Conservation (phyloP, 1,284 basidiomycete genomes). For the Irpex sp. region DNA sequence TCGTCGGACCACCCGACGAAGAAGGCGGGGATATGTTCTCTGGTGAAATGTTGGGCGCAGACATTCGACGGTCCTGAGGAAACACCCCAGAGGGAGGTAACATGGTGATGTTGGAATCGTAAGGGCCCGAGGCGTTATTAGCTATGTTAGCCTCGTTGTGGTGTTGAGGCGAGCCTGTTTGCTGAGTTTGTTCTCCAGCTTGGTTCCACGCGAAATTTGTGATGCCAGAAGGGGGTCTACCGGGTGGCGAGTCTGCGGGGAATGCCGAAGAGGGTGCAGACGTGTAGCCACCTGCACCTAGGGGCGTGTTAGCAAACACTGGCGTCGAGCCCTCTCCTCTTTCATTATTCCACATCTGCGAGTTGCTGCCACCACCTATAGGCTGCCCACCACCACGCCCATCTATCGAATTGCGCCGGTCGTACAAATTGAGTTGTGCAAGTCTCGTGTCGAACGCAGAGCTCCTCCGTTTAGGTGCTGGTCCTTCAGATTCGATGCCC, state of each 20-base stretch:
- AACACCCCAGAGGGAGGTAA: slow-evolving; percentile 54
- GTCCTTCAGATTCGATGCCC: slow-evolving; percentile 56
- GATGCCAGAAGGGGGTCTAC: slow-evolving; percentile 55
- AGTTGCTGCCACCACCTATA: neutral
- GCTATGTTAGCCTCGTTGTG: slow-evolving; percentile 38
- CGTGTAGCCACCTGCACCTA: slow-evolving; percentile 36
- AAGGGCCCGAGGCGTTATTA: slow-evolving; percentile 33
- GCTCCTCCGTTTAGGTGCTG: slow-evolving; percentile 73
- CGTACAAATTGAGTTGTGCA: slow-evolving; percentile 66
- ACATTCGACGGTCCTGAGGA: slow-evolving; percentile 63
- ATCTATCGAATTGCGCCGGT: slow-evolving; percentile 73
- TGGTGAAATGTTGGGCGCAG: slow-evolving; percentile 47
- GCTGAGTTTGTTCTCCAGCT: slow-evolving; percentile 35
- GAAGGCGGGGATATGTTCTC: slow-evolving; percentile 40
- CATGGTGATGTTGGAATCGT: slow-evolving; percentile 41
- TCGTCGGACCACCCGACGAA: slow-evolving; percentile 40
- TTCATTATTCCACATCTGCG: slow-evolving; percentile 57
- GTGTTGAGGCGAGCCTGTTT: slow-evolving; percentile 29
- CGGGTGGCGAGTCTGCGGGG: slow-evolving; percentile 62
- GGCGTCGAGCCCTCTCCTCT: slow-evolving; percentile 71
- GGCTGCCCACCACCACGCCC: slow-evolving; percentile 33
- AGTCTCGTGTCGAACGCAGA: slow-evolving; percentile 76
- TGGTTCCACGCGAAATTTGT: slow-evolving; percentile 70
- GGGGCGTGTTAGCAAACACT: slow-evolving; percentile 55
- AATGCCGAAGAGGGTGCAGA: slow-evolving; percentile 51